Percentiles rank a stretch among this genome's conserved stretches.
These are phyloP conservation scores for Boechera stricta DNA, from an alignment of 345 rosid genomes.

Conservation along the genomic window DNA sequence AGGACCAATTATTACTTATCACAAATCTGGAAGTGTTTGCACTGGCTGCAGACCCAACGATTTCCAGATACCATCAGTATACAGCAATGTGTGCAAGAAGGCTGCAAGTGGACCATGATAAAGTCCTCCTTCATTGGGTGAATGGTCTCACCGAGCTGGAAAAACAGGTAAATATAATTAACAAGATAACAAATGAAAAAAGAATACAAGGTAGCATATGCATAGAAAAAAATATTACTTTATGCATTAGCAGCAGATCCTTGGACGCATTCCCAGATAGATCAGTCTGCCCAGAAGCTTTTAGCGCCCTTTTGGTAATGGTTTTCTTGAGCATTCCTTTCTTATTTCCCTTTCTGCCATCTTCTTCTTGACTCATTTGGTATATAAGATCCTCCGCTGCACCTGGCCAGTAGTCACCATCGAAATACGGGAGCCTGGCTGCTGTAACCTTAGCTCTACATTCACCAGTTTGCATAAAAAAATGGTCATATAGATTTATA, in stretches of 20 bases:
- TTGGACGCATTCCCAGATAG: slow-evolving; percentile 93
- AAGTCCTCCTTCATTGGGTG: slow-evolving; percentile 99
- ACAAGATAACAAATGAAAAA: background rate
- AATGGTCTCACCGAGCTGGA: slow-evolving; percentile 99
- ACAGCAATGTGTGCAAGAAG: slow-evolving; percentile 91
- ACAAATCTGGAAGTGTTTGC: slow-evolving; percentile 96
- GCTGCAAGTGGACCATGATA: slow-evolving; percentile 99
- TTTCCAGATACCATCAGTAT: slow-evolving; percentile 89
- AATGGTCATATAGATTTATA: slow-evolving; percentile 89
- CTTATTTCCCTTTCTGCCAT: slow-evolving; percentile 91
- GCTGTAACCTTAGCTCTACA: slow-evolving; percentile 95
- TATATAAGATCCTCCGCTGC: slow-evolving; percentile 96
- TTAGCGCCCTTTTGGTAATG: slow-evolving; percentile 92
- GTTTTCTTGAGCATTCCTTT: slow-evolving; percentile 88
- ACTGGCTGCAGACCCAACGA: slow-evolving; percentile 91
- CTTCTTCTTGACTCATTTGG: slow-evolving; percentile 96
- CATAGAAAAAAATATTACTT: slow-evolving; percentile 55
- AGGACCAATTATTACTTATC: slow-evolving; percentile 68
- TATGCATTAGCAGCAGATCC: slow-evolving; percentile 96
- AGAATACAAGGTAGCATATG: background rate
- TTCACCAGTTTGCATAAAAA: slow-evolving; percentile 86
- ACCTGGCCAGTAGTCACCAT: slow-evolving; percentile 99
- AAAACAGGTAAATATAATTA: slow-evolving; percentile 17
- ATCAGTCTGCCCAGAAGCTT: slow-evolving; percentile 98
- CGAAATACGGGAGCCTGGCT: slow-evolving; percentile 97